A percentile compares a stretch with the other conserved stretches of the same genome.
These are phyloP conservation scores for Vigna radiata DNA, from an alignment of 306 rosid species.

Conservation along the genomic window DNA sequence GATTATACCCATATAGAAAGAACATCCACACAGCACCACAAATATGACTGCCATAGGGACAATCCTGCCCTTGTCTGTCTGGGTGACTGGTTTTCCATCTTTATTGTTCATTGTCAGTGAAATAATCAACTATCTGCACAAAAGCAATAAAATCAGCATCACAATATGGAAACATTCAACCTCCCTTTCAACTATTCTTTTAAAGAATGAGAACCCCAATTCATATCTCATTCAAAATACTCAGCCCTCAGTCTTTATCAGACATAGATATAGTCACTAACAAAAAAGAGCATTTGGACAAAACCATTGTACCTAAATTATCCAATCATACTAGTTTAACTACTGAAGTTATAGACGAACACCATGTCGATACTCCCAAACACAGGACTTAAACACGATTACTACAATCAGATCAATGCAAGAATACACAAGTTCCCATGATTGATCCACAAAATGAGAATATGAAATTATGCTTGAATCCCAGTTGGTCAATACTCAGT, in stretches of 20 bases:
- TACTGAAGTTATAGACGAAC: background rate
- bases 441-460: constrained; percentile 39
- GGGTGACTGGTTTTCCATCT: constrained; percentile 72
- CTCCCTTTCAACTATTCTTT: too few species aligned
- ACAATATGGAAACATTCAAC: constrained; percentile 8
- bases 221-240: constrained; percentile 10
- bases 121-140: constrained; percentile 58
- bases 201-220: too few species aligned
- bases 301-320: constrained; percentile 5
- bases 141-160: constrained; percentile 19
- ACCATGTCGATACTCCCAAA: background rate
- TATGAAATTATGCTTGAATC: background rate
- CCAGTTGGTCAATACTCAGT: constrained; percentile 43
- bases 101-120: constrained; percentile 69
- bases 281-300: background rate
- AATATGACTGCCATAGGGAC: constrained; percentile 64
- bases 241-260: background rate
- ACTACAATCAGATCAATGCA: constrained; percentile 14
- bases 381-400: constrained; percentile 5
- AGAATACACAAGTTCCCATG: constrained; percentile 23
- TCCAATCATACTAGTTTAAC: constrained; percentile 9
- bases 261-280: background rate
- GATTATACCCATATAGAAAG: constrained; percentile 92
- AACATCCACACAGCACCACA: constrained; percentile 75
- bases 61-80: constrained; percentile 64